Evolutionary conservation across 2,329 filamentous ascomycete species (phyloP).

Genomic region (Botrytis cinerea): DNA sequence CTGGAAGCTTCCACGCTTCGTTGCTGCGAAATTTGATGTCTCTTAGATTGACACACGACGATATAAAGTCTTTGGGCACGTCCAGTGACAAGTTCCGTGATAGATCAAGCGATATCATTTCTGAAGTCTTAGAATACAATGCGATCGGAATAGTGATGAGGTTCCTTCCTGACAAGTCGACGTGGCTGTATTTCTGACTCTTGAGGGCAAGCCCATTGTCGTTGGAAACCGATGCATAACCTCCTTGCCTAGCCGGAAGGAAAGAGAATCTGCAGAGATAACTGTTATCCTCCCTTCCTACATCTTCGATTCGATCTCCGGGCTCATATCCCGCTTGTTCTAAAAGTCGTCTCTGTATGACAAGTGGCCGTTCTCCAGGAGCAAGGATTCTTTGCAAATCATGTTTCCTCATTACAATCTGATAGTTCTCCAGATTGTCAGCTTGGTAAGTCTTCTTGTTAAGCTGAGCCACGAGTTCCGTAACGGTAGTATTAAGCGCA

Average conservation of each 20-base stretch:
- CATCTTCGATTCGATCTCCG: slow-evolving; percentile 83
- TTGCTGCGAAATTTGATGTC: slow-evolving; percentile 97
- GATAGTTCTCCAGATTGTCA: slow-evolving; percentile 89
- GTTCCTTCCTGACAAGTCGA: slow-evolving; percentile 87
- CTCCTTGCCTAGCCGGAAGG: slow-evolving; percentile 82
- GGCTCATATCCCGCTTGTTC: slow-evolving; percentile 91
- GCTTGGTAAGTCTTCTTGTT: slow-evolving; percentile 93
- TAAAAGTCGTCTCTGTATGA: slow-evolving; percentile 88
- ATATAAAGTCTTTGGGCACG: slow-evolving; percentile 93
- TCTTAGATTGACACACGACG: slow-evolving; percentile 84
- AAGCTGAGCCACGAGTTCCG: slow-evolving; percentile 84
- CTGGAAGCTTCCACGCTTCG: slow-evolving; percentile 82
- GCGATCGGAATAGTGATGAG: slow-evolving; percentile 93
- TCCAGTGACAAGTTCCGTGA: slow-evolving; percentile 91
- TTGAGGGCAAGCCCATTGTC: slow-evolving; percentile 76
- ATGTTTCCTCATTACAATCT: slow-evolving; percentile 93
- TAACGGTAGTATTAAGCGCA: slow-evolving; percentile 78
- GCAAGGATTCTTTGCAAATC: slow-evolving; percentile 81
- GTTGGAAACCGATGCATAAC: slow-evolving; percentile 70
- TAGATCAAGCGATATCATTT: slow-evolving; percentile 93
- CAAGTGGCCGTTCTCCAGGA: slow-evolving; percentile 75
- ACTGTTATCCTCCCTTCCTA: slow-evolving; percentile 95
- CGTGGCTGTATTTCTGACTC: slow-evolving; percentile 90
- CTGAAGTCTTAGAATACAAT: slow-evolving; percentile 84
- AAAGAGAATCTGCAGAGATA: slow-evolving; percentile 97